A percentile compares a stretch with the other conserved stretches of the same genome.
Evolutionary conservation across 2,329 filamentous ascomycete species (phyloP).

Genomic region (Sclerotinia minor): DNA sequence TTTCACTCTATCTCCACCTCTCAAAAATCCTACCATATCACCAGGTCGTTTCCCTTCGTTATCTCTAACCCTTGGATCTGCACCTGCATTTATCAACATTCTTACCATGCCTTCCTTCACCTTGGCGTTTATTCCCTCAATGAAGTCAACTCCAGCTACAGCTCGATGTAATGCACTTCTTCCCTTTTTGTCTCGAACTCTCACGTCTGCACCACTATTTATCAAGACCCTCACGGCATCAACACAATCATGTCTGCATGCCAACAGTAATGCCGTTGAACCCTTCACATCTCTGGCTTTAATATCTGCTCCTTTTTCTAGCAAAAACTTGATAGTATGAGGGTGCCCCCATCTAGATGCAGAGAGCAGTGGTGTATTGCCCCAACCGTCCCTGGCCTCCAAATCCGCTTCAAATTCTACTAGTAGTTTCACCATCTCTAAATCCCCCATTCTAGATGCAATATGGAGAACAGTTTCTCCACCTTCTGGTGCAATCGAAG

Average conservation of each 20-base stretch:
- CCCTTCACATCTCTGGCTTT: constrained; percentile 29
- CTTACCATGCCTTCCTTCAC: constrained; percentile 29
- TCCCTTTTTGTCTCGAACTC: constrained; percentile 29
- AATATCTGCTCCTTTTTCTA: constrained; percentile 28
- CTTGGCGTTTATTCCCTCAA: constrained; percentile 23
- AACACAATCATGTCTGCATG: constrained; percentile 29
- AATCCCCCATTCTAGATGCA: constrained; percentile 28
- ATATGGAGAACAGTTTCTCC: constrained; percentile 27
- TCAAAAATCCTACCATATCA: constrained; percentile 26
- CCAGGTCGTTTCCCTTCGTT: constrained; percentile 28
- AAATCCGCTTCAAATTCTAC: constrained; percentile 27
- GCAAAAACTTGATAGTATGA: constrained; percentile 22
- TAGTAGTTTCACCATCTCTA: constrained; percentile 27
- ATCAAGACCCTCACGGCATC: constrained; percentile 27
- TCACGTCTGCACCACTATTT: constrained; percentile 27
- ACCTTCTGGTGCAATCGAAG: constrained; percentile 26
- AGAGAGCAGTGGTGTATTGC: constrained; percentile 30
- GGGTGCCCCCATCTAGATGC: constrained; percentile 29
- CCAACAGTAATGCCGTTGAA: constrained; percentile 28
- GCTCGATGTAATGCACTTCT: constrained; percentile 30
- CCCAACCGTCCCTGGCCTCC: constrained; percentile 24
- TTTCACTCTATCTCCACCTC: constrained; percentile 28
- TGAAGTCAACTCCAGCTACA: constrained; percentile 28
- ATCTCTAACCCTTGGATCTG: constrained; percentile 28
- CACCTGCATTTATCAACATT: constrained; percentile 30